Base-by-base conservation (phyloP, 108 stramenopile species). In the Nannochloropsis salina region DNA sequence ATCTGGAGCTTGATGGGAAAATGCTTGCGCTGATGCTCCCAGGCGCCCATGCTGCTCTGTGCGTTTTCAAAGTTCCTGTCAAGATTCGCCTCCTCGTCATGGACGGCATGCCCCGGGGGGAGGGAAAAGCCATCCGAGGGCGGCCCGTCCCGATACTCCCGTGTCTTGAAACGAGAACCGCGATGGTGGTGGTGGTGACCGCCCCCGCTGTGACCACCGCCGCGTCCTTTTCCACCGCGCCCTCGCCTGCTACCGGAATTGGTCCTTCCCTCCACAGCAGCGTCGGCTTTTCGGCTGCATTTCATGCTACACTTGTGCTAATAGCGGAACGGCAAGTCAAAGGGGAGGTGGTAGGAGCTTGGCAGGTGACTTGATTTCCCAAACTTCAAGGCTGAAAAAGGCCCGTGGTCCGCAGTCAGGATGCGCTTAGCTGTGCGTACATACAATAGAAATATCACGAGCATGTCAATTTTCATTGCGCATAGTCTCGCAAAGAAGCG, bases 1-100 rank as follows among this genome's bases (percentile, higher is more conserved):
- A 99, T 96, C 45, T 43, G 80, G 31, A 93, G 88, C 22, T 81
- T 83, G 61, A 92, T 45, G 42, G 86, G 74, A 31, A 92, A 86
- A 43, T 84, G n/a, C 42, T 42, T 44, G 10, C 83, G 22, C 31
- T 81, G 61, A 15, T n/a, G n/a, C 6, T 74, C 61, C 61, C 61
- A n/a, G 61, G 61, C 61, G n/a, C n/a, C 8, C 20, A 74, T 74
- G n/a, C 15, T 74, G 6, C n/a, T n/a, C 61, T 74, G 61, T 3
- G 61, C 61, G 20, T 15, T 74, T 15, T 8, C 61, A n/a, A 6
- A 74, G 61, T 74, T 74, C 15, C 2, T 74, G 61, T 0, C 61
- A 15, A n/a, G 20, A n/a, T 74, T 74, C 61, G 15, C 61, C 20
- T 74, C 20, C 20, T 74, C 61, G n/a, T 74, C 61, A n/a, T 74